These are phyloP conservation scores for Coemansia nantahalensis DNA, from an alignment of 192 early-diverging fungal genomes.

Conservation along the genomic window DNA sequence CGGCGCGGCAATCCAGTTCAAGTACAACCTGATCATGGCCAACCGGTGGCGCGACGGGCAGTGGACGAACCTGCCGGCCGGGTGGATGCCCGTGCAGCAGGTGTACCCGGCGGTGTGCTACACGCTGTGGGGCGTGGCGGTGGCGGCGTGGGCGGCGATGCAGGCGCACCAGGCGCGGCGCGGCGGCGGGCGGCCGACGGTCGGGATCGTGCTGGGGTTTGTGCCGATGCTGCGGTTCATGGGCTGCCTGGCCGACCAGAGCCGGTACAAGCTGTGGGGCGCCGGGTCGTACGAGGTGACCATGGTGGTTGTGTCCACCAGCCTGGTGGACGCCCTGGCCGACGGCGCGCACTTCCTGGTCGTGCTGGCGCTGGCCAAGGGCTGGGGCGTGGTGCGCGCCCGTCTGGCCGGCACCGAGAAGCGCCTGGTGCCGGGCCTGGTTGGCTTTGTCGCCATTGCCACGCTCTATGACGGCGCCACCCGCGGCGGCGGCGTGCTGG, in stretches of 20 bases:
- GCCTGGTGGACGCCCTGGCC: conserved; percentile 43
- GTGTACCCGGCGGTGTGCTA: conserved; percentile 31
- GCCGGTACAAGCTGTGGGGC: conserved; percentile 30
- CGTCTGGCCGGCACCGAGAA: conserved; percentile 42
- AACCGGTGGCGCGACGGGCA: conserved; percentile 41
- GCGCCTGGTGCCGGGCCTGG: conserved; percentile 34
- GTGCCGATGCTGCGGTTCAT: conserved; percentile 40
- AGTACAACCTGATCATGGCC: conserved; percentile 51
- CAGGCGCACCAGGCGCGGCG: conserved; percentile 6
- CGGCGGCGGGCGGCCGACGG: conserved; percentile 2
- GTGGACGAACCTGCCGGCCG: conserved; percentile 46
- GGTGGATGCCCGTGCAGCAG: conserved; percentile 47
- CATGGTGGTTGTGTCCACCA: conserved; percentile 39
- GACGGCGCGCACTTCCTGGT: conserved; percentile 31
- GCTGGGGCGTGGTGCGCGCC: conserved; percentile 45
- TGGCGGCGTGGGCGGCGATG: conserved; percentile 13
- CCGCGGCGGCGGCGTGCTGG: conserved; percentile 41
- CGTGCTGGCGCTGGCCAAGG: conserved; percentile 40
- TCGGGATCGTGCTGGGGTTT: conserved; percentile 15
- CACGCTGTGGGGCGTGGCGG: conserved; percentile 30
- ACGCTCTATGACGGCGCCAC: conserved; percentile 46
- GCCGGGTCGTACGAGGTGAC: conserved; percentile 39
- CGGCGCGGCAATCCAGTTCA: conserved; percentile 50
- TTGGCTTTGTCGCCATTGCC: conserved; percentile 30
- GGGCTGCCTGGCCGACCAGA: conserved; percentile 45